Conservation (phyloP, 805 yeast species). For the Komagataella ulmi region DNA sequence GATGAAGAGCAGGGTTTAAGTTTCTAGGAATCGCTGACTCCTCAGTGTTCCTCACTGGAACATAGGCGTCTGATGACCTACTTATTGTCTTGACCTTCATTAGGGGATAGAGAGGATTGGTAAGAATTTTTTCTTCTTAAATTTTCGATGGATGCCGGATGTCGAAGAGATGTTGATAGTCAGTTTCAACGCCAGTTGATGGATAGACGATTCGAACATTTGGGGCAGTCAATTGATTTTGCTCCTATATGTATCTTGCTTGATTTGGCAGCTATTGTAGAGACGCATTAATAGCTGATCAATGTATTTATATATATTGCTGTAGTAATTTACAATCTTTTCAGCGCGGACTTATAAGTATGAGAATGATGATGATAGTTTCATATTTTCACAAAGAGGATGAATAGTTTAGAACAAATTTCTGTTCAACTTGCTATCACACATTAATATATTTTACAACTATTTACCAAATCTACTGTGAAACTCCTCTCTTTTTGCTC, state of each 20-base stretch:
- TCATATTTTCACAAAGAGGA: no score
- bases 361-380: no score
- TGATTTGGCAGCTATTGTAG: no score
- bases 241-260: no score
- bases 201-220: no score
- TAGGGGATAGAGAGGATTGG: not conserved
- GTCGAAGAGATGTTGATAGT: not conserved
- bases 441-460: not conserved
- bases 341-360: no score
- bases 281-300: no score
- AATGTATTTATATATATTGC: no score
- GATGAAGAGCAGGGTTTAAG: conserved; percentile 88
- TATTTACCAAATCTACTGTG: conserved; percentile 13
- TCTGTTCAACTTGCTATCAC: not conserved
- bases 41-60: conserved; percentile 85
- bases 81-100: conserved; percentile 84
- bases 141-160: not conserved
- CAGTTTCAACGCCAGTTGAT: no score
- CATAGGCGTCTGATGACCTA: conserved; percentile 82
- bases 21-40: conserved; percentile 81
- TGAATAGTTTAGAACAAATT: no score
- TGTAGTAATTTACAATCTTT: no score
- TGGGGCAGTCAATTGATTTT: no score
- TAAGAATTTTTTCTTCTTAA: not conserved
- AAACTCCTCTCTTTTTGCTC: conserved; percentile 16